phyloP scores from a whole-genome alignment of 352 stramenopile species.

The Halophytophthora polymorphica region DNA sequence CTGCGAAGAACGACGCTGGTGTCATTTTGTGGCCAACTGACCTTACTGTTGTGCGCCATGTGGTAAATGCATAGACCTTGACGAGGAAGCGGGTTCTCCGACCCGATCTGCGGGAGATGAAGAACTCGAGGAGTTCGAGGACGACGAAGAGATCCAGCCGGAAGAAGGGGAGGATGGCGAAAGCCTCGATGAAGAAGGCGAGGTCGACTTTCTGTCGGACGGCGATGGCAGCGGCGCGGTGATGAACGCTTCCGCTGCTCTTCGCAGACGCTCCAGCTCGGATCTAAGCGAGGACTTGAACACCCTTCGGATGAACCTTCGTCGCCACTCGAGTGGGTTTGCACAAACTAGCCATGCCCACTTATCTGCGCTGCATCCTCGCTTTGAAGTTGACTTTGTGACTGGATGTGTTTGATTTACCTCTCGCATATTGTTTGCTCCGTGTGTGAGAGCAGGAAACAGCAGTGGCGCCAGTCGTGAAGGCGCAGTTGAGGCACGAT shows the following conservation, averaged over 20 bases:
- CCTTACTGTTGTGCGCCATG: conserved; percentile 9
- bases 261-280: conserved; percentile 1
- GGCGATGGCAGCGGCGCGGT: conserved; percentile 21
- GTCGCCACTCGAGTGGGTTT: conserved; percentile 46
- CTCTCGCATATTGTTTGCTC: not conserved
- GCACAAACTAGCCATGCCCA: not conserved
- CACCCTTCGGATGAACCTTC: conserved; percentile 47
- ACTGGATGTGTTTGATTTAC: not conserved
- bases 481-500: conserved; percentile 49
- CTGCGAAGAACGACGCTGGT: not conserved
- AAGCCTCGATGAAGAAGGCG: conserved; percentile 14
- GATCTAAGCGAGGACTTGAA: conserved; percentile 60
- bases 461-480: conserved; percentile 19
- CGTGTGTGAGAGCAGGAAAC: conserved; percentile 18
- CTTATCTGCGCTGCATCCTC: not conserved
- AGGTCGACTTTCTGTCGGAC: conserved; percentile 17
- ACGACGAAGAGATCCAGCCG: conserved; percentile 21
- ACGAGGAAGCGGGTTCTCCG: conserved; percentile 24
- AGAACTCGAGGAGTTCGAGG: conserved; percentile 22
- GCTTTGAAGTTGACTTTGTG: not conserved
- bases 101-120: not conserved
- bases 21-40: not conserved
- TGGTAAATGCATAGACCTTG: conserved; percentile 25
- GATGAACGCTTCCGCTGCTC: conserved; percentile 37
- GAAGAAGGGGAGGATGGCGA: conserved; percentile 17